Conservation (phyloP, 352 stramenopile genomes). For the Globisporangium sylvaticum region DNA sequence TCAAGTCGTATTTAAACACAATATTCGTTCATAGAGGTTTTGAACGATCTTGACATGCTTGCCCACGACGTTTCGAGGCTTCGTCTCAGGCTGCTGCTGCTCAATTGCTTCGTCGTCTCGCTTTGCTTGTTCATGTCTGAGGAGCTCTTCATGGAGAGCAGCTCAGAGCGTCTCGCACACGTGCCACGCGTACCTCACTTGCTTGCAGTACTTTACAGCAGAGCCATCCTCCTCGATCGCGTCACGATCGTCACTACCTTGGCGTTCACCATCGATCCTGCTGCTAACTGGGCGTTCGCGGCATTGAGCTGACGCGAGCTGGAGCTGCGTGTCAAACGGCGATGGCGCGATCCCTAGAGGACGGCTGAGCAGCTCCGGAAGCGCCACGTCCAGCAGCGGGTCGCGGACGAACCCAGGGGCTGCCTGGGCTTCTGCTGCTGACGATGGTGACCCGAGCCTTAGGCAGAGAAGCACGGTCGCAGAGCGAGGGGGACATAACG, state of each 20-base stretch:
- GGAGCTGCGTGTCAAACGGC: conserved; percentile 30
- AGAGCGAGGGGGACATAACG: not conserved
- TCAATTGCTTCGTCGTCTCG: not conserved
- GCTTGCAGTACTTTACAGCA: conserved; percentile 31
- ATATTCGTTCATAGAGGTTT: not conserved
- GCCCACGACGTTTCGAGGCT: not conserved
- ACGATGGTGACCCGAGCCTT: not conserved
- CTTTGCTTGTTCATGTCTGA: not conserved
- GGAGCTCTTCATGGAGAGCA: conserved; percentile 21
- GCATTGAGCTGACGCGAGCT: conserved; percentile 27
- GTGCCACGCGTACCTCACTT: conserved; percentile 49
- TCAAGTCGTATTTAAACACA: not conserved
- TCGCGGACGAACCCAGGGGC: conserved; percentile 20
- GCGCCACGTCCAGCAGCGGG: conserved; percentile 19
- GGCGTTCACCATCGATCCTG: not conserved
- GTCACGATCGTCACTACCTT: not conserved
- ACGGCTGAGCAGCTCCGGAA: conserved; percentile 23
- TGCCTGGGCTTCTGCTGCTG: not conserved
- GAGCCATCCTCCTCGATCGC: not conserved
- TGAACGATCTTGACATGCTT: not conserved
- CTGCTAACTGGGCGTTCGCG: conserved; percentile 20
- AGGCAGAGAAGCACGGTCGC: not conserved
- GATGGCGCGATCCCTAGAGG: conserved; percentile 16
- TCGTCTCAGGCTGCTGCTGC: not conserved
- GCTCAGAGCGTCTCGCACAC: conserved; percentile 31